Percentiles rank a stretch among this genome's conserved stretches.
These are phyloP conservation scores for Ceratocystis colombiana DNA, from an alignment of 2,329 filamentous ascomycete genomes.

Conservation along the genomic window DNA sequence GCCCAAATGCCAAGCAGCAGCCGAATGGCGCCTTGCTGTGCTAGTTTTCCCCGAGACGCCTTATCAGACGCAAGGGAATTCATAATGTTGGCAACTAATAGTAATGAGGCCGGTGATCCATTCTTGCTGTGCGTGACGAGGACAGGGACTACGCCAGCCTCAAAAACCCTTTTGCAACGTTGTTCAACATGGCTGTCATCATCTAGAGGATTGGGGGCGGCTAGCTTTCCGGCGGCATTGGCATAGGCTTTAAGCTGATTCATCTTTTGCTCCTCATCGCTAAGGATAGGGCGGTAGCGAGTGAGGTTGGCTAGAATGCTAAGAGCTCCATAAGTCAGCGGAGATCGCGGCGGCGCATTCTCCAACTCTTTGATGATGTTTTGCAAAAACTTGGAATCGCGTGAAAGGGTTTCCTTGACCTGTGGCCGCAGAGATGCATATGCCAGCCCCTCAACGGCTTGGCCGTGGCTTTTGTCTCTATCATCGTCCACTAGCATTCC, in stretches of 20 bases:
- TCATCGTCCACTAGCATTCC: slow-evolving; percentile 53
- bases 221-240: slow-evolving; percentile 62
- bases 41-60: slow-evolving; percentile 64
- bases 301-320: slow-evolving; percentile 82
- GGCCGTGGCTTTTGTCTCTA: slow-evolving; percentile 32
- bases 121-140: slow-evolving; percentile 67
- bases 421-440: slow-evolving; percentile 80
- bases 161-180: slow-evolving; percentile 68
- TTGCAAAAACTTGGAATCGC: slow-evolving; percentile 57
- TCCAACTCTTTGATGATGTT: slow-evolving; percentile 55
- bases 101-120: slow-evolving; percentile 58
- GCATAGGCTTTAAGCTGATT: slow-evolving; percentile 89
- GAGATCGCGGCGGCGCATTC: slow-evolving; percentile 51
- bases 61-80: slow-evolving; percentile 66
- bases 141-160: slow-evolving; percentile 65
- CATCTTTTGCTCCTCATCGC: slow-evolving; percentile 89
- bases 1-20: slow-evolving; percentile 64
- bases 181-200: slow-evolving; percentile 64
- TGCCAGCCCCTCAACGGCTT: slow-evolving; percentile 80
- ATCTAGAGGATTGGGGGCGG: slow-evolving; percentile 56
- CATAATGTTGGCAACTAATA: slow-evolving; percentile 65
- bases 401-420: slow-evolving; percentile 70
- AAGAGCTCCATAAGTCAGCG: slow-evolving; percentile 71
- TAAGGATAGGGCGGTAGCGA: slow-evolving; percentile 62
- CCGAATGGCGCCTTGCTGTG: slow-evolving; percentile 88